Evolutionary conservation across 2,329 filamentous ascomycete species (phyloP), one percentile per base, ranked within the genome.

Genomic region (Lachnellula cervina): DNA sequence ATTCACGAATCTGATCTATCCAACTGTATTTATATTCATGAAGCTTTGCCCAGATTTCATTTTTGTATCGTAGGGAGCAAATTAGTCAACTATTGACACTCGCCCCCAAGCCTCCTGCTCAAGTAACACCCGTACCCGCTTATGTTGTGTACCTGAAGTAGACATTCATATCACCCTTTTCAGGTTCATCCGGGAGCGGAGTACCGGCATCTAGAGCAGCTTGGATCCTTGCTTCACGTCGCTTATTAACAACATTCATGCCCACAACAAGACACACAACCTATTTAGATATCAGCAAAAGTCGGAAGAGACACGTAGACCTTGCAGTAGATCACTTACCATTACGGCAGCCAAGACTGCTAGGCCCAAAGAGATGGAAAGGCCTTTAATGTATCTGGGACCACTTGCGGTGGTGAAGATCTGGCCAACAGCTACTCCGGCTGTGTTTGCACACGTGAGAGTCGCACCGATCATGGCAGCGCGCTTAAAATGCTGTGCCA

Each of bases 401-500:
- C 21, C 37, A 14, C 47, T 34, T 4, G 17, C 14, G n/a, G 55
- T 23, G 3, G 51, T 56, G 37, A 53, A 60, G 28, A 60, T 44
- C 43, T 60, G 59, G 25, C 53, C 52, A 38, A 56, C 49, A 48
- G 49, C 57, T 13, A 77, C 70, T n/a, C 76, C 75, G 1, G 75
- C 74, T 3, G 69, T 69, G 52, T 78, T 77, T 0, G 73, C 76
- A 21, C 76, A 69, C 9, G 72, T 74, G 54, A 73, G 71, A 56
- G 75, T 72, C 49, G 76, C 64, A 8, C 75, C 76, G 47, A 77
- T 75, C 0, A 74, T 72, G 0, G 74, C 73, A 1, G 76, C 75
- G 9, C 76, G 70, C n/a, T 72, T 67, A 60, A 75, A 76, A 57
- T 77, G 72, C 5, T 72, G 72, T 17, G 74, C 74, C 5, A 73